Conservation (phyloP, 306 rosid genomes). For the Carpinus viminea region DNA sequence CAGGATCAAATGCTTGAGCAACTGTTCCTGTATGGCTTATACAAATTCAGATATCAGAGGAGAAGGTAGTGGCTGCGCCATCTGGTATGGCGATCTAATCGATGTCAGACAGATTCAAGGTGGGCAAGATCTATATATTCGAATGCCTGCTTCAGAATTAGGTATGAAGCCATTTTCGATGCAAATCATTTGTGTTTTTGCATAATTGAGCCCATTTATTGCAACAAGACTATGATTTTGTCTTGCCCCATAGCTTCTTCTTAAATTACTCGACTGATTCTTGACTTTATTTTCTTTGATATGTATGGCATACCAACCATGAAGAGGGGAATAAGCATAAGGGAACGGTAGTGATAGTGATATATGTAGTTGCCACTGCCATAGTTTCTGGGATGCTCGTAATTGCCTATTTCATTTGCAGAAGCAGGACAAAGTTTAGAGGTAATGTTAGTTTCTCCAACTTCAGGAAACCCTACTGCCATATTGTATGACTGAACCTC, state of each 20-base stretch:
- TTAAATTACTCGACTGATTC: neutral
- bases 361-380: constrained; percentile 15
- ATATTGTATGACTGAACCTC: too few species aligned
- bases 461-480: neutral
- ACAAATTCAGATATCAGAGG: constrained; percentile 59
- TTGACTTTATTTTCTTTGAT: neutral
- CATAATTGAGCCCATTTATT: too few species aligned
- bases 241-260: neutral
- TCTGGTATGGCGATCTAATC: constrained; percentile 65
- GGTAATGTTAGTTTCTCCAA: constrained; percentile 12
- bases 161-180: constrained; percentile 29
- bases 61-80: constrained; percentile 59
- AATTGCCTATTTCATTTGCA: constrained; percentile 25
- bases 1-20: constrained; percentile 47
- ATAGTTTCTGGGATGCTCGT: constrained; percentile 27
- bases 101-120: constrained; percentile 40
- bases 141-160: constrained; percentile 61
- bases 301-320: neutral
- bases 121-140: constrained; percentile 54
- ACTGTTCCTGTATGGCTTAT: constrained; percentile 67
- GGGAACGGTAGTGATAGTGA: constrained; percentile 29
- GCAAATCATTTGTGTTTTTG: neutral
- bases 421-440: constrained; percentile 23
- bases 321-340: neutral
- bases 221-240: neutral